A percentile compares a stretch with the other conserved stretches of the same genome.
Conservation (phyloP, 192 early-diverging fungal species). For the Geranomyces variabilis region DNA sequence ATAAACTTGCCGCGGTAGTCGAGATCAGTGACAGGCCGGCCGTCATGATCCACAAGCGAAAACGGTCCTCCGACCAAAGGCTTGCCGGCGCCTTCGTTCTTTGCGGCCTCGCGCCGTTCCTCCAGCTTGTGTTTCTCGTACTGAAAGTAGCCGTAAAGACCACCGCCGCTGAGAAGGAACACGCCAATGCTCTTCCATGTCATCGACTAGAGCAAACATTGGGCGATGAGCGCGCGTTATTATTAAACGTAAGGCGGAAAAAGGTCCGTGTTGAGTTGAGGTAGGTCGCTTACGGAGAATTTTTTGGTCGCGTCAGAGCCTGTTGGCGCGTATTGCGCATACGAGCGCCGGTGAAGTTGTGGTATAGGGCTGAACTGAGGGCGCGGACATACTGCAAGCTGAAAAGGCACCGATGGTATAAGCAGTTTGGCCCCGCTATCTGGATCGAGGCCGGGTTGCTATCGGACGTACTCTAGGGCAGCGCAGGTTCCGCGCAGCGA, state of each 20-base stretch:
- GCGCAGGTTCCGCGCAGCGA: too few species aligned
- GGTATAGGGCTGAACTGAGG: too few species aligned
- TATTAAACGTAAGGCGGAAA: too few species aligned
- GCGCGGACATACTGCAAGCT: too few species aligned
- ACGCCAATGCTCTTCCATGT: slow-evolving; percentile 38
- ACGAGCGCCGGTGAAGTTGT: neutral
- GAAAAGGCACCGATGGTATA: too few species aligned
- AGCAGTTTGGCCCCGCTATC: too few species aligned
- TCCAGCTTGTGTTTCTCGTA: slow-evolving; percentile 44
- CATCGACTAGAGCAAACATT: slow-evolving; percentile 3
- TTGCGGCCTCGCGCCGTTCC: slow-evolving; percentile 31
- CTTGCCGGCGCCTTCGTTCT: slow-evolving; percentile 64
- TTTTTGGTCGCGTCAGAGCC: neutral
- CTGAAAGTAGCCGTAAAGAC: slow-evolving; percentile 44
- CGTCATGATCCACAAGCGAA: slow-evolving; percentile 79
- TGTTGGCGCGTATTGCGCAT: slow-evolving; percentile 11
- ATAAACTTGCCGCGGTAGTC: slow-evolving; percentile 83
- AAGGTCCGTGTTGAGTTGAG: neutral
- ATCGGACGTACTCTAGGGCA: too few species aligned
- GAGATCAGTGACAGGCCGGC: slow-evolving; percentile 70
- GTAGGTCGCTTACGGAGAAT: slow-evolving; percentile 1
- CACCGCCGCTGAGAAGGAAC: slow-evolving; percentile 37
- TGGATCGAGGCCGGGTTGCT: too few species aligned
- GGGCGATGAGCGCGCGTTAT: too few species aligned
- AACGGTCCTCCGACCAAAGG: slow-evolving; percentile 92